These are phyloP conservation scores for Yamadazyma songkhlaensis DNA, from an alignment of 1,139 yeast species.

Conservation along the genomic window DNA sequence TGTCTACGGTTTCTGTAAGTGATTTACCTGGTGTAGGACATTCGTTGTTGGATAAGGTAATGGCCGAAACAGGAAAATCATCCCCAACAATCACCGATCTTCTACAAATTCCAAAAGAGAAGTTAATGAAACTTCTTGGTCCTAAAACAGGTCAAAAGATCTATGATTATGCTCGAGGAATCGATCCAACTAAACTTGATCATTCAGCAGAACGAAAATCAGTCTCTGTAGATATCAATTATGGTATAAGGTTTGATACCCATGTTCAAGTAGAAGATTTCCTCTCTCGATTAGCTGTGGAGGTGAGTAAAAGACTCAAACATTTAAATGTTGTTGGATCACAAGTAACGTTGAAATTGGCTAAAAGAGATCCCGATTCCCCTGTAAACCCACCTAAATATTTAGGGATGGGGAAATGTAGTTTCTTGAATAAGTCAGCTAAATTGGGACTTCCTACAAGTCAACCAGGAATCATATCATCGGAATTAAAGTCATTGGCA, in stretches of 20 bases:
- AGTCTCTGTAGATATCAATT: constrained; percentile 85
- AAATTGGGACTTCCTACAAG: constrained; percentile 63
- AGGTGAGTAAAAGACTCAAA: constrained; percentile 53
- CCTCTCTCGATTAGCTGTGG: constrained; percentile 54
- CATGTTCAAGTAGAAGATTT: constrained; percentile 63
- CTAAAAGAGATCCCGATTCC: constrained; percentile 61
- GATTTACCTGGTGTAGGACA: constrained; percentile 88
- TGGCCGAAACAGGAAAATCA: constrained; percentile 7
- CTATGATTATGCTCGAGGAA: constrained; percentile 59
- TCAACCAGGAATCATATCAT: constrained; percentile 58
- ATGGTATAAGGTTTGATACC: constrained; percentile 77
- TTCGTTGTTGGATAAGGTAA: constrained; percentile 30
- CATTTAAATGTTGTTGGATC: constrained; percentile 53
- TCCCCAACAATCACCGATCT: constrained; percentile 30
- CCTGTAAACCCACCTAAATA: constrained; percentile 74
- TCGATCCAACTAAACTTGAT: constrained; percentile 59
- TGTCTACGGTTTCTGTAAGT: constrained; percentile 44
- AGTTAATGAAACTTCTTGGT: constrained; percentile 55
- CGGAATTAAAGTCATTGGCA: constrained; percentile 58
- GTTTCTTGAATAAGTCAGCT: constrained; percentile 56
- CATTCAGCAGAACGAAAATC: constrained; percentile 59
- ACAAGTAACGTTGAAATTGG: constrained; percentile 59
- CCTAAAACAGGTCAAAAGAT: constrained; percentile 66
- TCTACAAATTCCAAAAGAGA: constrained; percentile 27
- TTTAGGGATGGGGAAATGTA: constrained; percentile 83